Percentiles rank a stretch among this genome's conserved stretches.
Evolutionary conservation across 768 basidiomycete species (phyloP).

Genomic region (Pholiota conissans): DNA sequence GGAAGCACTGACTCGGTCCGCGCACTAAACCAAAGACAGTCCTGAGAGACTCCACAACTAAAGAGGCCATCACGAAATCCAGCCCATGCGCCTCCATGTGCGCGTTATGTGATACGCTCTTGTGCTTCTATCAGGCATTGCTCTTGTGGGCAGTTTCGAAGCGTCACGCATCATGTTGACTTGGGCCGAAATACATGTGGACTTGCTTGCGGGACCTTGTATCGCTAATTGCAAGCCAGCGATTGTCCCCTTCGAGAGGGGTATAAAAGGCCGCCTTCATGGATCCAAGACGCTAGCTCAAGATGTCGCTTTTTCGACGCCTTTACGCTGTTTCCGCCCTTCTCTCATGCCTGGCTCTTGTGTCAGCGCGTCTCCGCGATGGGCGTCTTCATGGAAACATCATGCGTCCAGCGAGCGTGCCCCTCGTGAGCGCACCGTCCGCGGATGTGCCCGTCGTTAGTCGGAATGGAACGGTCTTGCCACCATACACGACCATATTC

Average conservation of each 20-base stretch:
- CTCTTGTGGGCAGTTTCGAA: conserved; percentile 1
- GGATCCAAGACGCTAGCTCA: background rate
- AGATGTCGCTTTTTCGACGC: conserved; percentile 9
- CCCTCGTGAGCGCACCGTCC: conserved; percentile 27
- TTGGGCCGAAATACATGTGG: conserved; percentile 13
- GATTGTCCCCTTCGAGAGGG: background rate
- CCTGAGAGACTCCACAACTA: background rate
- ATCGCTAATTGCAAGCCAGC: background rate
- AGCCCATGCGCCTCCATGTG: background rate
- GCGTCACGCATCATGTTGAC: conserved; percentile 15
- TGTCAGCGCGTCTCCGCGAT: conserved; percentile 30
- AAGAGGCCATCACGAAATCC: background rate
- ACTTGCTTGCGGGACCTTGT: background rate
- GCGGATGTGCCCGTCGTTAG: conserved; percentile 37
- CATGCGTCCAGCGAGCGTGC: conserved; percentile 36
- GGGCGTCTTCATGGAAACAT: conserved; percentile 43
- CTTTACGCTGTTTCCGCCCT: conserved; percentile 24
- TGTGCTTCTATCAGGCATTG: background rate
- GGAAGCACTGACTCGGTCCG: background rate
- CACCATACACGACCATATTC: conserved; percentile 48
- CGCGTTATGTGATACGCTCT: too few species aligned
- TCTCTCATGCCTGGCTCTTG: conserved; percentile 15
- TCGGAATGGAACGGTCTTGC: conserved; percentile 42
- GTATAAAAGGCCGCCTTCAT: background rate
- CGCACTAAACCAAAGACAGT: background rate